A percentile compares a stretch with the other conserved stretches of the same genome.
Conservation (phyloP, 2,329 filamentous ascomycete species). For the Beauveria australis region DNA sequence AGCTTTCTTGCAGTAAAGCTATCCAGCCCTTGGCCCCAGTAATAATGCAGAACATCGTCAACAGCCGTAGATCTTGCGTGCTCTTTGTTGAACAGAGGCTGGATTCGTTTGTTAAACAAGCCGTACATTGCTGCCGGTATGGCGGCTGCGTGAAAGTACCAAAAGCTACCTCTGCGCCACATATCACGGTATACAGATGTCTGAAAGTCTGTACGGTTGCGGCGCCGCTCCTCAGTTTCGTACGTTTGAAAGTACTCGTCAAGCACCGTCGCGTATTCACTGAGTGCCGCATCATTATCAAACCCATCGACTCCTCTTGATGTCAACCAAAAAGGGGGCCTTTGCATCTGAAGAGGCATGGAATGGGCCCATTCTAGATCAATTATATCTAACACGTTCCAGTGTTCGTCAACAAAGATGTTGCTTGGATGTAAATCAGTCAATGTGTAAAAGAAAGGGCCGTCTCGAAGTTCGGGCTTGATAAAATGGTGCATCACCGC, state of each 20-base stretch:
- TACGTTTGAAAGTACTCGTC: neutral
- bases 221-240: neutral
- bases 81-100: neutral
- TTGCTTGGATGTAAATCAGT: constrained; percentile 31
- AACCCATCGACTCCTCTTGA: neutral
- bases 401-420: constrained; percentile 24
- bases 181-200: neutral
- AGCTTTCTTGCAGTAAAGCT: no score
- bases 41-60: neutral
- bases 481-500: constrained; percentile 18
- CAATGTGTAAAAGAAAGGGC: constrained; percentile 24
- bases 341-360: neutral
- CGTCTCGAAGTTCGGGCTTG: constrained; percentile 15
- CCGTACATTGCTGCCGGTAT: neutral
- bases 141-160: neutral
- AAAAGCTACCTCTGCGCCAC: neutral
- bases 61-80: neutral
- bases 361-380: constrained; percentile 12
- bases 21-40: neutral
- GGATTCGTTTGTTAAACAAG: neutral
- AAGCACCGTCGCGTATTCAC: neutral
- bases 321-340: neutral
- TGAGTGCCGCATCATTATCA: neutral
- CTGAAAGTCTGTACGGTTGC: neutral
- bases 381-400: constrained; percentile 22